phyloP scores from a whole-genome alignment of 495 filamentous ascomycete species.

The Annulohypoxylon stygium region DNA sequence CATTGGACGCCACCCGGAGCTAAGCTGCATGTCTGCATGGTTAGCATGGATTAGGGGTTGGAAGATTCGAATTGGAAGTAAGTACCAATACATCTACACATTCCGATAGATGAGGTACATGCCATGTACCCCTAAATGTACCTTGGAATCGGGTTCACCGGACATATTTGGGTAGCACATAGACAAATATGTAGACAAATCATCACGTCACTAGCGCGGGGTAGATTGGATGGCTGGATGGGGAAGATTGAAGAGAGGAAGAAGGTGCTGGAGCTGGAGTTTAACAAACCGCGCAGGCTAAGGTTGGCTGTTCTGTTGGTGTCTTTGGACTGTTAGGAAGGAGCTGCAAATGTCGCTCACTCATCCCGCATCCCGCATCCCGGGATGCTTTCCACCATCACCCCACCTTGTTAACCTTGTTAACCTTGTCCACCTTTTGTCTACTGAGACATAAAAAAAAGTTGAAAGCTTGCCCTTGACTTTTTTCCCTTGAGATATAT shows the following conservation, averaged over 20 bases:
- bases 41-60: constrained; percentile 2
- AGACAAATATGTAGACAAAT: constrained; percentile 10
- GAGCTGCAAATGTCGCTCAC: constrained; percentile 37
- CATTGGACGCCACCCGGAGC: constrained; percentile 18
- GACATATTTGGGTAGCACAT: too few relatives aligned
- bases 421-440: background rate
- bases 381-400: constrained; percentile 14
- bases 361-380: constrained; percentile 36
- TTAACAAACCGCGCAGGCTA: background rate
- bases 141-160: background rate
- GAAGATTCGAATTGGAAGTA: background rate
- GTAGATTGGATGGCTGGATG: constrained; percentile 22
- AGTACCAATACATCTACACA: background rate
- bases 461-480: background rate
- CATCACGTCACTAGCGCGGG: constrained; percentile 51
- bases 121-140: background rate
- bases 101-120: background rate
- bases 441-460: background rate
- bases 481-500: background rate
- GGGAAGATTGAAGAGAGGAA: too few relatives aligned
- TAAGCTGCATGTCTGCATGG: background rate
- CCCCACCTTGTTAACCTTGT: background rate
- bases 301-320: too few relatives aligned
- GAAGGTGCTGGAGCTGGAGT: too few relatives aligned
- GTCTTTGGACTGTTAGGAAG: background rate